Evolutionary conservation across 495 filamentous ascomycete genomes (phyloP).

Genomic region (Mytilinidion resinicola): DNA sequence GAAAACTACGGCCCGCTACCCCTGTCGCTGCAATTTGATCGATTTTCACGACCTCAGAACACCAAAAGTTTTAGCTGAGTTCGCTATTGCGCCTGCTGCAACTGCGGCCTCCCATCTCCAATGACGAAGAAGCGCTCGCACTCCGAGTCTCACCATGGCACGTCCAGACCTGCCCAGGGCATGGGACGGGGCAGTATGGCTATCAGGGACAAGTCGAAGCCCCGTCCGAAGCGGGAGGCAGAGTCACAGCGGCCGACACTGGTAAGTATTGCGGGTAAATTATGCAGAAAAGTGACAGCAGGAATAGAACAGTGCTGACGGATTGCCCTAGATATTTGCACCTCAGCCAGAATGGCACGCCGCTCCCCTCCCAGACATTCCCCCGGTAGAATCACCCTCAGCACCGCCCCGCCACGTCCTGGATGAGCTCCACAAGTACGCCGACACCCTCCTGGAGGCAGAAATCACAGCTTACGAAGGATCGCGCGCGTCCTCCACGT

Average conservation of each 20-base stretch:
- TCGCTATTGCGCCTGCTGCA: too few relatives aligned
- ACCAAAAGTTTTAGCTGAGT: too few relatives aligned
- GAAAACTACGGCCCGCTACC: too few relatives aligned
- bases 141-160: slow-evolving; percentile 28
- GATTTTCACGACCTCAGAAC: too few relatives aligned
- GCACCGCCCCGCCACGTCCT: slow-evolving; percentile 53
- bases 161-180: slow-evolving; percentile 17
- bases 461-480: slow-evolving; percentile 61
- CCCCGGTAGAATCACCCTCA: slow-evolving; percentile 42
- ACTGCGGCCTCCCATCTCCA: too few relatives aligned
- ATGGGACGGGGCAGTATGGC: slow-evolving; percentile 12
- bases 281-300: background rate
- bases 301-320: slow-evolving; percentile 4
- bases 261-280: slow-evolving; percentile 5
- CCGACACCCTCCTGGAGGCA: slow-evolving; percentile 62
- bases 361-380: slow-evolving; percentile 53
- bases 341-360: slow-evolving; percentile 85
- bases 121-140: slow-evolving; percentile 34
- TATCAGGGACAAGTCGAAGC: slow-evolving; percentile 11
- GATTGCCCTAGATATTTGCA: slow-evolving; percentile 55
- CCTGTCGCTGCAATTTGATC: too few relatives aligned
- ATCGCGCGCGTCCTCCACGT: slow-evolving; percentile 52
- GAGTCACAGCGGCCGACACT: slow-evolving; percentile 14
- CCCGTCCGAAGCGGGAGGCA: slow-evolving; percentile 16
- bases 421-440: slow-evolving; percentile 68